Evolutionary conservation across 495 filamentous ascomycete genomes (phyloP).

Genomic region (Opeltia flavorubescens): DNA sequence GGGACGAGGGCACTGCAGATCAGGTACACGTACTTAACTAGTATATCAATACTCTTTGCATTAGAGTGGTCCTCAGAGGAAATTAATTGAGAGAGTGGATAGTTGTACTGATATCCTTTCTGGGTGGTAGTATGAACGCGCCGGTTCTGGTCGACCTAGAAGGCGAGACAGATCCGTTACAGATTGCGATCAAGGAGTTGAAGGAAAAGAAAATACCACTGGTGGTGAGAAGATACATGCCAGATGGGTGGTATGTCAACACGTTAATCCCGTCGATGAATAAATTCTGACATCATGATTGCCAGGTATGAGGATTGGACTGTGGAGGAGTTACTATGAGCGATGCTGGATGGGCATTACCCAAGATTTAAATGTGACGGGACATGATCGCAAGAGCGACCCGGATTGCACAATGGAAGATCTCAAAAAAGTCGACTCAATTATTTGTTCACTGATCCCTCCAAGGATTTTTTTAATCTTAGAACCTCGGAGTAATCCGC

Average conservation of each 20-base stretch:
- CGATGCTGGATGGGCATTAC: too few relatives aligned
- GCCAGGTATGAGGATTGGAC: constrained; percentile 96
- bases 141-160: constrained; percentile 93
- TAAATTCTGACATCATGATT: background rate
- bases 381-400: too few relatives aligned
- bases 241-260: constrained; percentile 82
- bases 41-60: background rate
- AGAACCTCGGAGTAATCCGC: too few relatives aligned
- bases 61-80: too few relatives aligned
- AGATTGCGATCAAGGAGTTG: constrained; percentile 94
- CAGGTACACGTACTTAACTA: constrained; percentile 44
- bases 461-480: too few relatives aligned
- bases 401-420: too few relatives aligned
- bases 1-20: constrained; percentile 92
- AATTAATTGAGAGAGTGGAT: background rate
- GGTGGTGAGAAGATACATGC: constrained; percentile 85
- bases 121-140: constrained; percentile 64
- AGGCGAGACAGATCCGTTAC: constrained; percentile 92
- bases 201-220: constrained; percentile 97
- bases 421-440: too few relatives aligned
- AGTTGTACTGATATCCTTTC: constrained; percentile 7
- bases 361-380: too few relatives aligned
- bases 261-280: background rate
- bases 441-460: too few relatives aligned
- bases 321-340: constrained; percentile 75